These are phyloP conservation scores for Onygena corvina DNA, from an alignment of 2,329 filamentous ascomycete genomes.

Conservation along the genomic window DNA sequence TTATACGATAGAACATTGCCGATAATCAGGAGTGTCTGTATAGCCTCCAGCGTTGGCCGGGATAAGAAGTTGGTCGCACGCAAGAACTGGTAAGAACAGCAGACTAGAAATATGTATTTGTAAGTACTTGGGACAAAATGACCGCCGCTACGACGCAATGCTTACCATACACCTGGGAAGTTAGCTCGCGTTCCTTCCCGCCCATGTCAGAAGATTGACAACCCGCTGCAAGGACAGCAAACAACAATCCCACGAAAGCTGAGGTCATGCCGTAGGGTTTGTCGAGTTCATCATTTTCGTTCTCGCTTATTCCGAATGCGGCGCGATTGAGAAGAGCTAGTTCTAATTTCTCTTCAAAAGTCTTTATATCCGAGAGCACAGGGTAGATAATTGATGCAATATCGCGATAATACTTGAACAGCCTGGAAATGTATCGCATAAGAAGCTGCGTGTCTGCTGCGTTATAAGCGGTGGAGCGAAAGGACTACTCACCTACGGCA, in stretches of 20 bases:
- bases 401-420: slow-evolving; percentile 15
- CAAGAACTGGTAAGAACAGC: slow-evolving; percentile 53
- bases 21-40: slow-evolving; percentile 50
- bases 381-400: slow-evolving; percentile 44
- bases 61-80: slow-evolving; percentile 54
- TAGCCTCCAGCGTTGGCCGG: slow-evolving; percentile 48
- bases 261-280: slow-evolving; percentile 46
- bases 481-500: slow-evolving; percentile 38
- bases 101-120: slow-evolving; percentile 37
- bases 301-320: slow-evolving; percentile 33
- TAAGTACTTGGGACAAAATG: not conserved
- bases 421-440: slow-evolving; percentile 7
- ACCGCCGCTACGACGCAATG: not conserved
- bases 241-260: slow-evolving; percentile 48
- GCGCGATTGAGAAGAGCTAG: slow-evolving; percentile 43
- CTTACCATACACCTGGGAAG: slow-evolving; percentile 51
- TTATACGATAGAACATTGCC: slow-evolving; percentile 52
- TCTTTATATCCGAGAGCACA: slow-evolving; percentile 44
- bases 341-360: slow-evolving; percentile 44
- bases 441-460: not conserved
- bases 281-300: slow-evolving; percentile 40
- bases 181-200: slow-evolving; percentile 49
- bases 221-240: slow-evolving; percentile 51
- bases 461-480: not conserved
- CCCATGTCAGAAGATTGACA: slow-evolving; percentile 48